A percentile compares a stretch with the other conserved stretches of the same genome.
Evolutionary conservation across 192 early-diverging fungal species (phyloP).

Genomic region (Haplosporangium gracile): DNA sequence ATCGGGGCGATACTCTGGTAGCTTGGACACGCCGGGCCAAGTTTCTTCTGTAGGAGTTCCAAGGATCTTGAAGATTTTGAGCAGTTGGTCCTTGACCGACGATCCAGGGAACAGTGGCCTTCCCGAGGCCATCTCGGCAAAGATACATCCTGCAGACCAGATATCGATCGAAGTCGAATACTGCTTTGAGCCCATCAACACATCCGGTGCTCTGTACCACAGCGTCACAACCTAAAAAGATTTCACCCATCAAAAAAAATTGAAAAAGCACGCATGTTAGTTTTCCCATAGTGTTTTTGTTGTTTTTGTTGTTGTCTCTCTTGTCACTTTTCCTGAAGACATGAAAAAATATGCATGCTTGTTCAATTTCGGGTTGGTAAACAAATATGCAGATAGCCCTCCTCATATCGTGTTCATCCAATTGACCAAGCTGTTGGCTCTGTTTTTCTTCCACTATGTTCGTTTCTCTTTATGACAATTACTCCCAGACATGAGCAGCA

Average conservation of each 20-base stretch:
- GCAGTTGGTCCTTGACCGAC: constrained; percentile 88
- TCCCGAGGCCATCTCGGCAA: constrained; percentile 92
- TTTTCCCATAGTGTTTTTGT: not conserved
- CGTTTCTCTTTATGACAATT: not conserved
- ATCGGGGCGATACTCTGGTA: constrained; percentile 91
- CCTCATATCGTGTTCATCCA: not conserved
- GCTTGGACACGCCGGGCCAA: constrained; percentile 89
- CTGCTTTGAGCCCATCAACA: constrained; percentile 89
- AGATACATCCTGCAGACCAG: constrained; percentile 91
- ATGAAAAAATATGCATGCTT: not conserved
- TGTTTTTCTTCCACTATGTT: not conserved
- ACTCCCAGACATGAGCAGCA: constrained; percentile 5
- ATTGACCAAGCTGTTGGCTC: not conserved
- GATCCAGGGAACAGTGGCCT: constrained; percentile 93
- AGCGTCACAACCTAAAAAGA: constrained; percentile 77
- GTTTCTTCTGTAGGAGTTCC: constrained; percentile 85
- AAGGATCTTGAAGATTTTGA: constrained; percentile 92
- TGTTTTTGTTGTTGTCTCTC: not conserved
- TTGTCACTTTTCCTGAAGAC: not conserved
- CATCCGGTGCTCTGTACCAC: constrained; percentile 92
- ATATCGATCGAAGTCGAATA: constrained; percentile 91
- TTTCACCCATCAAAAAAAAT: not conserved
- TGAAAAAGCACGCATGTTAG: not conserved
- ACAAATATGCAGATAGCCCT: constrained; percentile 9
- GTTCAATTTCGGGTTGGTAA: constrained; percentile 3